A percentile compares a stretch with the other conserved stretches of the same genome.
Evolutionary conservation across 768 basidiomycete species (phyloP).

Genomic region (Lyophyllum atratum): DNA sequence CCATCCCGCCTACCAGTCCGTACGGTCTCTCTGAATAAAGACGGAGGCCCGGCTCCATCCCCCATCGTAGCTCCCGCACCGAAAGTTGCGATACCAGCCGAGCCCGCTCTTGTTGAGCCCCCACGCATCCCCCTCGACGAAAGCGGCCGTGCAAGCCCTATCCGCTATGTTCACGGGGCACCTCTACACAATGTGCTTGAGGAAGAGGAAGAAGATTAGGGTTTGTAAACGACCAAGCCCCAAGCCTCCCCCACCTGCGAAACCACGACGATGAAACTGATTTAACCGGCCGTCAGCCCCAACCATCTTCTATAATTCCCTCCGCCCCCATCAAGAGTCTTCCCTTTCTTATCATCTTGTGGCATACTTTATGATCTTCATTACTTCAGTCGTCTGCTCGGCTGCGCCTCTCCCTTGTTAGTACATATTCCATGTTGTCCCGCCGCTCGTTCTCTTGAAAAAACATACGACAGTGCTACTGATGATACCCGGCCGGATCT

Average conservation of each 20-base stretch:
- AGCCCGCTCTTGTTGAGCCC: conserved; percentile 30
- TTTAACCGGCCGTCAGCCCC: neutral
- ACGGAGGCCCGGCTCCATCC: conserved; percentile 19
- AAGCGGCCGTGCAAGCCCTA: conserved; percentile 62
- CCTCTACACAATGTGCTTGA: conserved; percentile 86
- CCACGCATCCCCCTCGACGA: conserved; percentile 42
- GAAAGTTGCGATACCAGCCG: conserved; percentile 22
- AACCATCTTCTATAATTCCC: neutral
- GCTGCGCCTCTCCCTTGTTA: conserved; percentile 14
- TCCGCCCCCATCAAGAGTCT: neutral
- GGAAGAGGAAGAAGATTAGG: conserved; percentile 60
- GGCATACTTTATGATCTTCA: conserved; percentile 2
- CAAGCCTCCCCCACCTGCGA: neutral
- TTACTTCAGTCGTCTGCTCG: conserved; percentile 4
- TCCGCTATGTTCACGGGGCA: conserved; percentile 79
- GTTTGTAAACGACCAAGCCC: neutral
- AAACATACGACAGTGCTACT: conserved; percentile 15
- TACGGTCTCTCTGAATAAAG: conserved; percentile 24
- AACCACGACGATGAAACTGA: neutral
- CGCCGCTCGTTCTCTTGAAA: neutral
- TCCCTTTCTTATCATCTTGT: neutral
- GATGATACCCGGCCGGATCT: conserved; percentile 24
- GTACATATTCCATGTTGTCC: neutral
- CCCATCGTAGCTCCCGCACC: conserved; percentile 27
- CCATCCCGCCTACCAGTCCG: conserved; percentile 45